phyloP scores from a whole-genome alignment of 805 yeast genomes.

The Teunomyces gatunensis region DNA sequence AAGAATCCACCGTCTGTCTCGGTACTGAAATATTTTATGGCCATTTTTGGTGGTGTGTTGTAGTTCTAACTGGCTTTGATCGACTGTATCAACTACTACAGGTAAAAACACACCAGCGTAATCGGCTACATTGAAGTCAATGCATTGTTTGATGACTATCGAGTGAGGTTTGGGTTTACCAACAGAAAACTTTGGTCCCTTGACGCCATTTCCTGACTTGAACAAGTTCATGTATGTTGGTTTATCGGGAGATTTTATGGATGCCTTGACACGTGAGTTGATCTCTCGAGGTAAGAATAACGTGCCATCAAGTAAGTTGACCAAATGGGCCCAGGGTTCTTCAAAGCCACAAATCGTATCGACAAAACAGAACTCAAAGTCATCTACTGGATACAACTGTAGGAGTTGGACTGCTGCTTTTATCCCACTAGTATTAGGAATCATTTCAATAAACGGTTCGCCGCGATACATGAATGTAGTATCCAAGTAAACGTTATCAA shows the following conservation, averaged over 20 bases:
- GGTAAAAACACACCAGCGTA: conserved; percentile 30
- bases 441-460: conserved; percentile 47
- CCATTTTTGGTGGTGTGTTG: conserved; percentile 19
- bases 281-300: conserved; percentile 7
- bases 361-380: conserved; percentile 38
- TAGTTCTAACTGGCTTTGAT: conserved; percentile 13
- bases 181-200: neutral
- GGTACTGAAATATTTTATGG: conserved; percentile 19
- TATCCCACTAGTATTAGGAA: conserved; percentile 42
- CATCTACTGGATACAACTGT: conserved; percentile 40
- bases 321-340: conserved; percentile 46
- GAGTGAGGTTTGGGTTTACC: conserved; percentile 7
- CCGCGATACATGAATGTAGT: conserved; percentile 51
- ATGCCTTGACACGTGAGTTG: neutral
- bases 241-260: neutral
- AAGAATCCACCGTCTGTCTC: conserved; percentile 27
- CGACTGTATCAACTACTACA: conserved; percentile 14
- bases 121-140: conserved; percentile 36
- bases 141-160: conserved; percentile 34
- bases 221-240: conserved; percentile 1
- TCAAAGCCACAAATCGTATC: conserved; percentile 52
- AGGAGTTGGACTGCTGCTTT: conserved; percentile 29
- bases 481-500: conserved; percentile 52
- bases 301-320: conserved; percentile 19
- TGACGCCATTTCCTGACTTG: neutral